These are phyloP conservation scores for Citrus hindsii DNA, from an alignment of 345 rosid genomes.

Conservation along the genomic window DNA sequence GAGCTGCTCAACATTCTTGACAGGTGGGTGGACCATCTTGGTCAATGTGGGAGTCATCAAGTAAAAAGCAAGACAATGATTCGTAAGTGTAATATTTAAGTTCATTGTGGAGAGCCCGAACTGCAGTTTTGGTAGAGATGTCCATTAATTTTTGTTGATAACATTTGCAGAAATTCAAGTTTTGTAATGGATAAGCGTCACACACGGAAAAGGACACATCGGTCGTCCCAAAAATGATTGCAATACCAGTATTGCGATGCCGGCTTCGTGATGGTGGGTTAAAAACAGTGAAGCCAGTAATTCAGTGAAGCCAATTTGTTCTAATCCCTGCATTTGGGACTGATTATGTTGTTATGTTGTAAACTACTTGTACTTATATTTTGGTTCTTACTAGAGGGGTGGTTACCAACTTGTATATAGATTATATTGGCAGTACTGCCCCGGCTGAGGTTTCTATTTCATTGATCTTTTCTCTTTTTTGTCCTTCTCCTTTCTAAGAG, in stretches of 20 bases:
- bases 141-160: slow-evolving; percentile 9
- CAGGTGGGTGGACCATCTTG: slow-evolving; percentile 50
- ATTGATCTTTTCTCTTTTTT: neutral
- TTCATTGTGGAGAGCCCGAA: neutral
- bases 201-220: slow-evolving; percentile 39
- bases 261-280: neutral
- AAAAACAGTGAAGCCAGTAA: slow-evolving; percentile 5
- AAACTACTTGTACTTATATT: slow-evolving; percentile 22
- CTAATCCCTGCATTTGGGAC: slow-evolving; percentile 5
- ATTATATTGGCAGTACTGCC: slow-evolving; percentile 19
- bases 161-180: slow-evolving; percentile 35
- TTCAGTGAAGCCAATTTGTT: slow-evolving; percentile 11
- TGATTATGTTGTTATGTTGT: slow-evolving; percentile 22
- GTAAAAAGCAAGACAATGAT: slow-evolving; percentile 43
- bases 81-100: slow-evolving; percentile 37
- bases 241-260: neutral
- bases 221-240: slow-evolving; percentile 23
- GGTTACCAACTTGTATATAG: slow-evolving; percentile 34
- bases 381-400: slow-evolving; percentile 16
- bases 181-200: slow-evolving; percentile 17
- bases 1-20: slow-evolving; percentile 15
- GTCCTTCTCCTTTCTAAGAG: neutral
- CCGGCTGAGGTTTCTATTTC: neutral
- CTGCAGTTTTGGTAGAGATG: neutral
- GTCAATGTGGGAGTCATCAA: slow-evolving; percentile 44